Evolutionary conservation across 441 rosid genomes (phyloP), one percentile per base, ranked within the genome.

Genomic region (Brassica hybrid): DNA sequence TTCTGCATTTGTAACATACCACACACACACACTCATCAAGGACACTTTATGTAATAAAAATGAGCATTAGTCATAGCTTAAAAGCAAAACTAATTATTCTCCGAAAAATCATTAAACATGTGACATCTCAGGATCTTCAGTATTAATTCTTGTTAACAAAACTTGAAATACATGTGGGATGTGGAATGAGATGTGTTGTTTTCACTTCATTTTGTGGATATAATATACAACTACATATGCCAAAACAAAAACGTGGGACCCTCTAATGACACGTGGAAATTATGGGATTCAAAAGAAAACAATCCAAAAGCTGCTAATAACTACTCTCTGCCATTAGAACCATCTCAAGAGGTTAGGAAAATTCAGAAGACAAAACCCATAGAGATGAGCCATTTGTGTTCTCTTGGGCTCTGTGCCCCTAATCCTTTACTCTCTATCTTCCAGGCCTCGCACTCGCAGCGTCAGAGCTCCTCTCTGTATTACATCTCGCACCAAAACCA

Each of bases 311-410:
- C n/a, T 14, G 36, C n/a, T 14, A 19, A 19, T 3, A 57, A 16
- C 62, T 65, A 16, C 62, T 65, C 30, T 48, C 73, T 41, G 57
- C 74, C 78, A 73, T 64, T 63, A 45, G 63, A 64, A 79, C 72
- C 79, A 63, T 38, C 67, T 18, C 32, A 75, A 56, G 19, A 73
- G 78, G 79, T 74, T 75, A 75, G 85, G 68, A 76, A 61, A 68
- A 45, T 41, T 43, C 27, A 17, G 50, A 67, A 67, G 7, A 32
- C 61, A 19, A 19, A 74, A 34, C 67, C 19, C 8, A 36, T 0
- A 77, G 71, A 75, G 77, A 84, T 89, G 94, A 85, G 88, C 80
- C 72, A 74, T 77, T 78, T 76, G 32, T 71, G 84, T 72, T 71
- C 77, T 58, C 65, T 71, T 71, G 73, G 69, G n/a, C 67, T 75